Evolutionary conservation across 2,329 filamentous ascomycete species (phyloP), one percentile per base, ranked within the genome.

Genomic region (Cladophialophora psammophila): DNA sequence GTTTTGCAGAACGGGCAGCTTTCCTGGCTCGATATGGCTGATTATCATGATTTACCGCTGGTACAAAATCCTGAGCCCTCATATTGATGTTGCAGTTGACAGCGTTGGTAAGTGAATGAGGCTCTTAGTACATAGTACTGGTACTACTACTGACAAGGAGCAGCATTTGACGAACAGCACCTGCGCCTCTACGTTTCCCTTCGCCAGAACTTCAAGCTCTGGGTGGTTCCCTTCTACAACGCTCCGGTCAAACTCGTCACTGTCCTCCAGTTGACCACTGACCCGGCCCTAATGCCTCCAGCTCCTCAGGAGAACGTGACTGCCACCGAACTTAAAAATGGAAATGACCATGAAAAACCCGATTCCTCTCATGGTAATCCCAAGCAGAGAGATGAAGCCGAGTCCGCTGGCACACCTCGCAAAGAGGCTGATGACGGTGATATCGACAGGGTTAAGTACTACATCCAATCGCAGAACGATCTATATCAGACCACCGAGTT

Each of bases 31-130:
- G 9, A 84, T 91, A 52, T 87, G 84, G 79, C 76, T 91, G 5
- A 83, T 96, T 18, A 80, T 86, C 56, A 83, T 85, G 72, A 89
- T 96, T 64, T 96, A 92, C 75, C 87, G 88, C 48, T 94, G 91
- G 91, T 94, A 96, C 79, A 92, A 93, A 75, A 90, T 94, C 70
- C 82, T 96, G 75, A 92, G 89, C 68, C 93, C 93, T 0, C 81
- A 83, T 18, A 91, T 95, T 71, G 84, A 89, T 52, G 79, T 94
- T 12, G 80, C 85, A 1, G 82, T 97, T 18, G 86, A 92, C 60
- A 84, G 82, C 35, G 78, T 88, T 18, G 86, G 86, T 87, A 75
- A 32, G 79, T 76, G 8, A 26, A 26, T 26, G 26, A 26, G 2
- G 3, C 26, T 26, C 26, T 26, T 26, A 26, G 26, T 26, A 26